Base-by-base conservation (phyloP, 192 early-diverging fungal species). In the Neocallimastix lanati region DNA sequence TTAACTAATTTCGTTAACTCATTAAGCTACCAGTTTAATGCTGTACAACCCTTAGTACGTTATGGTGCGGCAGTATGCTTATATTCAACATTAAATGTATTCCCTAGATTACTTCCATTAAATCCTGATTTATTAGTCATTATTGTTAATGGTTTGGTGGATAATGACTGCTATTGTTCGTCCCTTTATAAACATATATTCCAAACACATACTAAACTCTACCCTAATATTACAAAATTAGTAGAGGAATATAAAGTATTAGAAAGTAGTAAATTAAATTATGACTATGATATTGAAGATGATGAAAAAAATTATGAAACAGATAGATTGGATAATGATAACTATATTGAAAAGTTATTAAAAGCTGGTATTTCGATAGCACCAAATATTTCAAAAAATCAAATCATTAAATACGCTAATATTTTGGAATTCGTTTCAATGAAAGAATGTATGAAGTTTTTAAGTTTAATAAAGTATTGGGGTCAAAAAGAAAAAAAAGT, bases 1-100 rank as follows among this genome's bases (percentile, higher is more conserved):
- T 82, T 88, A 16, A 79, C 80, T 13, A 85, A 87, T 15, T 90
- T 88, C 77, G 79, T 87, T 76, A 81, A 82, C 33, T 81, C 83
- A 30, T 81, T 90, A 25, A 67, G 81, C 4, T 88, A 87, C 76
- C 89, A 90, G 79, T 90, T 89, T 77, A 84, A 84, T 9, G 88
- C 89, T 21, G 82, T 80, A 5, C 88, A 87, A 15, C 76, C 89
- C 1, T 81, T 90, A 30, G 81, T 90, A 13, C 81, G 89, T 28
- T 89, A 89, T 77, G 88, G 88, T 7, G 83, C 88, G 6, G 84
- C 82, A 33, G 77, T 88, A 21, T 84, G 80, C 38, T 80, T 90
- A n/a, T 87, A 88, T 79, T 77, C 87, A 12, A 76, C 84, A 28
- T 77, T 86, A 25, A 67, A 76, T 18, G 80, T 88, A 29, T 87